Percentiles rank a stretch among this genome's conserved stretches.
phyloP scores from a whole-genome alignment of 2,329 filamentous ascomycete genomes.

The Didymella exigua region DNA sequence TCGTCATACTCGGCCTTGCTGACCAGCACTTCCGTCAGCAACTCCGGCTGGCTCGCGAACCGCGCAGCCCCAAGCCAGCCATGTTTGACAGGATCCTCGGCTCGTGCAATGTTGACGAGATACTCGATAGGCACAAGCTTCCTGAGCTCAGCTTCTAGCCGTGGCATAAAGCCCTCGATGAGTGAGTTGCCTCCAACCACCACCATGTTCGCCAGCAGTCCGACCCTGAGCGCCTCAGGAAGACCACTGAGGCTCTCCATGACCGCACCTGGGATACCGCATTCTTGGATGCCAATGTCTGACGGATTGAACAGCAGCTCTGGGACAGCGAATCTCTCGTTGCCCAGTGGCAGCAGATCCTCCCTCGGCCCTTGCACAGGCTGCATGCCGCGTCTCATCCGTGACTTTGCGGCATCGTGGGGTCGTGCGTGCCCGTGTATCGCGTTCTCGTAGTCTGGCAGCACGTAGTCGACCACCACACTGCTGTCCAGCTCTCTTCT shows the following conservation, averaged over 20 bases:
- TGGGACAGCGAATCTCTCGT: conserved; percentile 88
- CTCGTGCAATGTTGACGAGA: conserved; percentile 43
- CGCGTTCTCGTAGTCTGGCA: conserved; percentile 75
- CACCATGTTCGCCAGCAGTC: conserved; percentile 82
- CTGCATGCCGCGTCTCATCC: conserved; percentile 57
- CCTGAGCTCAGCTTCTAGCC: conserved; percentile 75
- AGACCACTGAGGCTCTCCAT: conserved; percentile 76
- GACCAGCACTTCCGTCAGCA: conserved; percentile 71
- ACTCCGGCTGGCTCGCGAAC: conserved; percentile 71
- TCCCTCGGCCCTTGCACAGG: conserved; percentile 61
- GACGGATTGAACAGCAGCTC: conserved; percentile 87
- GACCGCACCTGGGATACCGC: conserved; percentile 81
- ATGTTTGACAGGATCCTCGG: conserved; percentile 80
- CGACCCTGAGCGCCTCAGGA: conserved; percentile 82
- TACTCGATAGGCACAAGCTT: conserved; percentile 52
- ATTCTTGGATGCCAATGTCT: conserved; percentile 83
- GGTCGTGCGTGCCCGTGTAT: conserved; percentile 74
- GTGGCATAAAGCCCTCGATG: conserved; percentile 79
- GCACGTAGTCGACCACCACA: conserved; percentile 86
- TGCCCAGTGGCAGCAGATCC: conserved; percentile 83
- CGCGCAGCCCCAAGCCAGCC: conserved; percentile 87
- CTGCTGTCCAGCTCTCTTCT: conserved; percentile 58
- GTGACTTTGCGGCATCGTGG: conserved; percentile 72
- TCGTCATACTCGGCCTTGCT: conserved; percentile 92
- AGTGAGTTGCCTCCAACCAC: conserved; percentile 86